Conservation (phyloP, 805 yeast genomes). For the Saccharomycopsis synnaedendra region DNA sequence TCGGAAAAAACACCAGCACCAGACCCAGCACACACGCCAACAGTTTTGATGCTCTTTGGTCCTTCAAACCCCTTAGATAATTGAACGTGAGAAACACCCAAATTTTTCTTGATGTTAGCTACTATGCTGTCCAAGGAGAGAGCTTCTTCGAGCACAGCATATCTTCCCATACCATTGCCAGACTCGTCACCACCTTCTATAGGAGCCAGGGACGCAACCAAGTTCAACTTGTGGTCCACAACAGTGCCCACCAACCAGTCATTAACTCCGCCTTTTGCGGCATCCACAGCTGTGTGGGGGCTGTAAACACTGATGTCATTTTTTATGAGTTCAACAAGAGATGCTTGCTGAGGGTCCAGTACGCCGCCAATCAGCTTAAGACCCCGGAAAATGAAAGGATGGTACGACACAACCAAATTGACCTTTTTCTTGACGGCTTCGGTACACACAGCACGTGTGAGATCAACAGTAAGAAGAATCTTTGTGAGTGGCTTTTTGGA, state of each 20-base stretch:
- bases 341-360: slow-evolving; percentile 68
- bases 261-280: slow-evolving; percentile 86
- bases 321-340: slow-evolving; percentile 60
- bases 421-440: slow-evolving; percentile 59
- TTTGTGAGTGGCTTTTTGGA: slow-evolving; percentile 18
- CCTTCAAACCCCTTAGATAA: slow-evolving; percentile 33
- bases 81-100: slow-evolving; percentile 49
- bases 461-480: slow-evolving; percentile 64
- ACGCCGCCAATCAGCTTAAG: slow-evolving; percentile 57
- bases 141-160: slow-evolving; percentile 37
- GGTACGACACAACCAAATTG: slow-evolving; percentile 70
- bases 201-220: neutral
- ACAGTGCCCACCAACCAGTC: slow-evolving; percentile 76
- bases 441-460: slow-evolving; percentile 71
- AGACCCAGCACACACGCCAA: slow-evolving; percentile 94
- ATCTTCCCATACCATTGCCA: slow-evolving; percentile 77
- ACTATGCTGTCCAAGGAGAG: slow-evolving; percentile 35
- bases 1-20: slow-evolving; percentile 68
- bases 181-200: slow-evolving; percentile 17
- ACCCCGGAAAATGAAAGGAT: slow-evolving; percentile 89
- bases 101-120: slow-evolving; percentile 36
- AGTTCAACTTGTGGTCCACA: slow-evolving; percentile 20
- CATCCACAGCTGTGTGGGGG: slow-evolving; percentile 95
- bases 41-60: slow-evolving; percentile 29
- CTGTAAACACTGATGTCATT: slow-evolving; percentile 81